Evolutionary conservation across 805 yeast species (phyloP).

Genomic region (Candida qinlingensis): DNA sequence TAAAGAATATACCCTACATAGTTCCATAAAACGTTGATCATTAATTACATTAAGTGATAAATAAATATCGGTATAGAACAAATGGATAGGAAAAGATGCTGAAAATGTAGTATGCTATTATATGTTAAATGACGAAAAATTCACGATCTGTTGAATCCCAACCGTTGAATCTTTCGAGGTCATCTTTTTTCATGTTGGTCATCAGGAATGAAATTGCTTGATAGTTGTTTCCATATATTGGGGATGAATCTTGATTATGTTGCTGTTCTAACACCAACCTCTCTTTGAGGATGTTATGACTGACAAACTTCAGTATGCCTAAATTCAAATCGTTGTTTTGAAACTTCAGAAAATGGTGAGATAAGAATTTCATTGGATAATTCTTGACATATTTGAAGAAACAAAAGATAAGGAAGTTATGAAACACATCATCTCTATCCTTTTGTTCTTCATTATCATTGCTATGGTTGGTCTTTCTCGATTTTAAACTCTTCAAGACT

Average conservation of each 20-base stretch:
- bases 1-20: conserved; percentile 53
- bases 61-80: not conserved
- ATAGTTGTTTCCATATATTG: conserved; percentile 1
- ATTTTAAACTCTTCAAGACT: not conserved
- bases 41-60: not conserved
- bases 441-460: not conserved
- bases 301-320: conserved; percentile 6
- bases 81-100: no score
- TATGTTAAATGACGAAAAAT: conserved; percentile 2
- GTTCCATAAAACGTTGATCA: conserved; percentile 39
- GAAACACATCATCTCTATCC: conserved; percentile 9
- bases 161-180: conserved; percentile 3
- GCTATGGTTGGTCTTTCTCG: not conserved
- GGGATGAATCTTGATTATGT: not conserved
- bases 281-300: conserved; percentile 1
- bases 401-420: conserved; percentile 12
- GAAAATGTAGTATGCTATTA: not conserved
- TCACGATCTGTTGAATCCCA: conserved; percentile 4
- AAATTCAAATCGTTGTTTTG: conserved; percentile 2
- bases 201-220: not conserved
- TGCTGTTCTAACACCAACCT: not conserved
- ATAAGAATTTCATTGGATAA: conserved; percentile 16
- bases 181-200: not conserved
- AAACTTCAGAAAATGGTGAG: conserved; percentile 10
- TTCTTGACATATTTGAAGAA: conserved; percentile 20